Conservation (phyloP, 2,329 filamentous ascomycete genomes). For the Fulvia fulva region DNA sequence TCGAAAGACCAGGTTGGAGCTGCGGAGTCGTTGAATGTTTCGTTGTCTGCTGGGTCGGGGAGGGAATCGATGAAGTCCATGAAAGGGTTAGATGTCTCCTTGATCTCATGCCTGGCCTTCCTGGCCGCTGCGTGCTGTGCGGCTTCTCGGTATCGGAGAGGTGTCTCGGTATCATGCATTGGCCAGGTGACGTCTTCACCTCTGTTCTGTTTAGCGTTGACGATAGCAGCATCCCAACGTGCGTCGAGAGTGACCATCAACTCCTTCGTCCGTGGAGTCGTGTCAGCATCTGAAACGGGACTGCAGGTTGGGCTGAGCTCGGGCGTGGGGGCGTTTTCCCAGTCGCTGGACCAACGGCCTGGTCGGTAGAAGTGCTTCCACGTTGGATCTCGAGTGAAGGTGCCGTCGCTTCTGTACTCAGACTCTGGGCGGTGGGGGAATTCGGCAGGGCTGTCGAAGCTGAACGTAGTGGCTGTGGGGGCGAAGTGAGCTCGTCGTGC, state of each 20-base stretch:
- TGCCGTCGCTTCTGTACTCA: not conserved
- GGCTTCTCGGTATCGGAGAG: not conserved
- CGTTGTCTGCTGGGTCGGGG: not conserved
- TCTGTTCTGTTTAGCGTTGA: not conserved
- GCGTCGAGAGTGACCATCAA: not conserved
- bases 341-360: not conserved
- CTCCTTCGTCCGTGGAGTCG: not conserved
- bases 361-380: not conserved
- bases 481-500: not conserved
- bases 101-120: not conserved
- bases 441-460: not conserved
- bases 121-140: not conserved
- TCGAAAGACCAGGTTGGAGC: not conserved
- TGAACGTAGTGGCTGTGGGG: not conserved
- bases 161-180: not conserved
- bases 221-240: not conserved
- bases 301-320: not conserved
- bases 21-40: not conserved
- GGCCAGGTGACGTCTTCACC: not conserved
- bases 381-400: not conserved
- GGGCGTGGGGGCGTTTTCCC: not conserved
- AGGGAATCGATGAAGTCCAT: not conserved
- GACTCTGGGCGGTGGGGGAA: not conserved
- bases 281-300: not conserved
- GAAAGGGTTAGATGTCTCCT: not conserved